Conservation (phyloP, 306 rosid species). For the Dicorynia guianensis region DNA sequence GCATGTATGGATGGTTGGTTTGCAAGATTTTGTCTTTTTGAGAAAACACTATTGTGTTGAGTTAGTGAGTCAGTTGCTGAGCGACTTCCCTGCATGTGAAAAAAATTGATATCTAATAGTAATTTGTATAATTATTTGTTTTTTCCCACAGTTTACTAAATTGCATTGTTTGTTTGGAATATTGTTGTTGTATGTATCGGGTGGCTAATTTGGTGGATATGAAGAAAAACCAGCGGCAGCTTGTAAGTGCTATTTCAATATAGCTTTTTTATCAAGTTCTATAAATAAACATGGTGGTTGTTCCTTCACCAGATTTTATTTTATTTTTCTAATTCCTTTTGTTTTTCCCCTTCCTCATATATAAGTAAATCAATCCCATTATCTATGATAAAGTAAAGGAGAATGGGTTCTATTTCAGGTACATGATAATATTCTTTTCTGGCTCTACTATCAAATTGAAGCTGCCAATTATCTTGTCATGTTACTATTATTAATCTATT, state of each 20-base stretch:
- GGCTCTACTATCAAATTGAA: not conserved
- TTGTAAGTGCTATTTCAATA: slow-evolving; percentile 61
- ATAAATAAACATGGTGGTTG: slow-evolving; percentile 6
- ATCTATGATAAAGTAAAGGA: not conserved
- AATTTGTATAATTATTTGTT: not conserved
- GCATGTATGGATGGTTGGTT: slow-evolving; percentile 12
- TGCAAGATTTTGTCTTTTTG: slow-evolving; percentile 7
- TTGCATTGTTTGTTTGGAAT: slow-evolving; percentile 40
- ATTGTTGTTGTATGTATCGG: slow-evolving; percentile 40
- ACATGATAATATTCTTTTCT: slow-evolving; percentile 12
- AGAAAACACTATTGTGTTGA: not conserved
- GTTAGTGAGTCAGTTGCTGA: not conserved
- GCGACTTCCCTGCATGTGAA: slow-evolving; percentile 4
- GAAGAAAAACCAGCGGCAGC: slow-evolving; percentile 97
- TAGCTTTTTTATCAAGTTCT: slow-evolving; percentile 15
- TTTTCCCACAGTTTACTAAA: slow-evolving; percentile 44
- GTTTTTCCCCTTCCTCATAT: slow-evolving; percentile 5
- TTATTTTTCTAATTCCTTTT: not conserved
- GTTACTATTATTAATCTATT: slow-evolving; percentile 15
- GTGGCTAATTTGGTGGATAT: slow-evolving; percentile 57
- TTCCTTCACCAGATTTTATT: slow-evolving; percentile 1
- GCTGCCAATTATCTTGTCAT: slow-evolving; percentile 28
- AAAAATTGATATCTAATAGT: slow-evolving; percentile 11
- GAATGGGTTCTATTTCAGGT: slow-evolving; percentile 2
- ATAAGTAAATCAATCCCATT: not conserved